Evolutionary conservation across 371 early-diverging fungal species (phyloP).

Genomic region (Sporodiniella umbellata): DNA sequence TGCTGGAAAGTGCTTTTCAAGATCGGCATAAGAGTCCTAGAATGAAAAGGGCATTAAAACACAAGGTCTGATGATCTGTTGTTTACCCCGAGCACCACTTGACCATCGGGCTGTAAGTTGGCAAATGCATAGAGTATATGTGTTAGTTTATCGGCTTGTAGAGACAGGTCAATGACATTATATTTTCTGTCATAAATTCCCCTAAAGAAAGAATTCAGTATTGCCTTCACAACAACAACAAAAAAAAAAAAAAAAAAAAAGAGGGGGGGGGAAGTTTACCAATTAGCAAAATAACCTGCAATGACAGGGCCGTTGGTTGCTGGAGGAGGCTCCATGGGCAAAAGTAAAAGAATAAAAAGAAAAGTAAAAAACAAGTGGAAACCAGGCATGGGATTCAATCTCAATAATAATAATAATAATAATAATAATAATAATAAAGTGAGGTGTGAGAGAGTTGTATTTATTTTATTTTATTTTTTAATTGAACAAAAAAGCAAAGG

Average conservation of each 20-base stretch:
- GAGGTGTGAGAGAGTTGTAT: too few species aligned
- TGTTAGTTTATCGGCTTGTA: constrained; percentile 60
- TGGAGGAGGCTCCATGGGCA: constrained; percentile 20
- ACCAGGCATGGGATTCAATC: too few species aligned
- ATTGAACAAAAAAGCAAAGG: not conserved
- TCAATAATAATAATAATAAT: too few species aligned
- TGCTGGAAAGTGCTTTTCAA: constrained; percentile 42
- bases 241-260: not conserved
- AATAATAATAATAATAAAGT: too few species aligned
- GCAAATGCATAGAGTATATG: constrained; percentile 90
- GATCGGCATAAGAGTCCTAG: constrained; percentile 47
- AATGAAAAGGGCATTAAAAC: not conserved
- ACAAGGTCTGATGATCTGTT: not conserved
- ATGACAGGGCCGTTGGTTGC: constrained; percentile 33
- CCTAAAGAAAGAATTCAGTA: constrained; percentile 52
- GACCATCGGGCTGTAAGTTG: constrained; percentile 67
- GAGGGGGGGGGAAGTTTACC: too few species aligned
- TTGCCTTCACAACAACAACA: not conserved
- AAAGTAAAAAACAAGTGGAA: not conserved
- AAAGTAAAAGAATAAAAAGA: not conserved
- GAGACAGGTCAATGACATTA: constrained; percentile 59
- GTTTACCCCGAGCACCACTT: constrained; percentile 57
- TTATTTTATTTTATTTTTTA: too few species aligned
- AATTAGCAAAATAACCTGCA: constrained; percentile 38
- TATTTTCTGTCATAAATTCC: constrained; percentile 73